Evolutionary conservation across 1,284 basidiomycete genomes (phyloP), one percentile per base, ranked within the genome.

Genomic region (Exsudoporus floridanus): DNA sequence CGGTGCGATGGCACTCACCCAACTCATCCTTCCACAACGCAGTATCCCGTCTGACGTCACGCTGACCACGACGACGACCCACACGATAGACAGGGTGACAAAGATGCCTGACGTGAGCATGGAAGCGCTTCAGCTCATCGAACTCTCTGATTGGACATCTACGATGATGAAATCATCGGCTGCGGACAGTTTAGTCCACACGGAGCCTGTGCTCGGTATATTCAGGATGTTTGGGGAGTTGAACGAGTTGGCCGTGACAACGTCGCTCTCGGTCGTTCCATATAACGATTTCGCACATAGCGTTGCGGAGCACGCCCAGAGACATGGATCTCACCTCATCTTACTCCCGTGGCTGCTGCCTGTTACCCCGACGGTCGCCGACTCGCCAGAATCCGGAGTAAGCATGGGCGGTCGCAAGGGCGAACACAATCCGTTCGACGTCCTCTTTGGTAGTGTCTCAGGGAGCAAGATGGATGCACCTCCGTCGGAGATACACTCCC

Each of bases 71-170:
- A 59, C 49, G 9, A 43, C 12, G 18, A 16, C 10, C 2, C 30
- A 42, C 3, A 38, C 33, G 7, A 27, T 21, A 0, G 46, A 62
- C 6, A 59, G 42, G 16, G 14, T 16, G 5, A 16, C 25, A 2
- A 65, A 46, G 30, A 27, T 52, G 1, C 56, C 59, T 21, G 46
- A 30, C 0, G 34, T 62, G 12, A 49, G 30, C 19, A 65, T 93
- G 37, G 83, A 90, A 51, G 91, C 89, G 0, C 80, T 96, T 13
- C 86, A 92, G 28, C 78, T 97, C 18, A 83, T 96, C 52, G 94
- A 96, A 69, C 82, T 98, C 21, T 93, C 94, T 0, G 91, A 95
- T 51, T 89, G 95, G 59, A 90, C 90, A 1, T 95, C 91, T 1
- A 90, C 90, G 0, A 88, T 97, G 52, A 88, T 98, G 83, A 90